A percentile compares a stretch with the other conserved stretches of the same genome.
Evolutionary conservation across 1,139 yeast species (phyloP).

Genomic region (Yamadazyma songkhlaensis): DNA sequence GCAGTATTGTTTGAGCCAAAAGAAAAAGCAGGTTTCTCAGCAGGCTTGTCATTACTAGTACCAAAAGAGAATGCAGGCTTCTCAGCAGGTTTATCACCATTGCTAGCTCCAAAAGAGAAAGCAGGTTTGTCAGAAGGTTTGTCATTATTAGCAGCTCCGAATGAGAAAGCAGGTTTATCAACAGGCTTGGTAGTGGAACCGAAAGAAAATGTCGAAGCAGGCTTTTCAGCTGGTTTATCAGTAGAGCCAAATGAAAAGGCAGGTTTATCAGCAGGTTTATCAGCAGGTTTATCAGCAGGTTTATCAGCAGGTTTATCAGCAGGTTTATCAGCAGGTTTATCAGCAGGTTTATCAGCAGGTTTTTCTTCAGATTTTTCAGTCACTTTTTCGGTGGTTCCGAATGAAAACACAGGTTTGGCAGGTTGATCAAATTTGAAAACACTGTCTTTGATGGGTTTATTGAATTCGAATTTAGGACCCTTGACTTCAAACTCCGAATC

Average conservation of each 20-base stretch:
- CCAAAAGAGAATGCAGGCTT: conserved; percentile 23
- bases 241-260: conserved; percentile 12
- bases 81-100: conserved; percentile 5
- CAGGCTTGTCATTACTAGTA: conserved; percentile 11
- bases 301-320: conserved; percentile 8
- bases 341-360: not conserved
- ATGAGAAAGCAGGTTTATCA: conserved; percentile 17
- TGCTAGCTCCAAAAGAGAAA: conserved; percentile 12
- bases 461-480: conserved; percentile 63
- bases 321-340: conserved; percentile 9
- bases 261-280: conserved; percentile 3
- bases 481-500: conserved; percentile 55
- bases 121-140: conserved; percentile 12
- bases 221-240: conserved; percentile 9
- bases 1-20: conserved; percentile 2
- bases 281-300: conserved; percentile 7
- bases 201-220: conserved; percentile 16
- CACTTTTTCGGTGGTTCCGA: conserved; percentile 3
- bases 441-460: conserved; percentile 44
- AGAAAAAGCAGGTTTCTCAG: conserved; percentile 10
- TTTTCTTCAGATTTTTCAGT: conserved; percentile 3
- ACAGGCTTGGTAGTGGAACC: conserved; percentile 10
- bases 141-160: conserved; percentile 16
- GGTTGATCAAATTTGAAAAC: conserved; percentile 42
- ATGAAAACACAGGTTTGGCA: conserved; percentile 9